Percentiles rank a stretch among this genome's conserved stretches.
Conservation (phyloP, 1,284 basidiomycete genomes). For the Pisolithus thermaeus region DNA sequence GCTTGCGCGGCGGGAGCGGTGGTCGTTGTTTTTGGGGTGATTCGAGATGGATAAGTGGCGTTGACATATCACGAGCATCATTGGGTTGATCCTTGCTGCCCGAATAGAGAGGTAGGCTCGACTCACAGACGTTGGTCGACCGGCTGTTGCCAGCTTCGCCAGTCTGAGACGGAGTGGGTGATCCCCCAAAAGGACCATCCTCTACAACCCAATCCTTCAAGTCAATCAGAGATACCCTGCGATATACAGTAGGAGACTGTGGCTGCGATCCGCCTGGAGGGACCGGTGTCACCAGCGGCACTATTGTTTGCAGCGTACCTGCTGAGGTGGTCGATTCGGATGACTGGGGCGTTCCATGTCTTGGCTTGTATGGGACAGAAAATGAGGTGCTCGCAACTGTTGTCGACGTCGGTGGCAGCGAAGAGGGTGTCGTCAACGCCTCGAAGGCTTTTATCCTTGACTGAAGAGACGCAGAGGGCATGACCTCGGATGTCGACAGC, state of each 20-base stretch:
- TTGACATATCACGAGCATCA: constrained; percentile 9
- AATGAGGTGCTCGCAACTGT: not conserved
- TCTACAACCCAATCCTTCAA: constrained; percentile 71
- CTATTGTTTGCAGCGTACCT: constrained; percentile 29
- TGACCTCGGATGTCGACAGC: constrained; percentile 18
- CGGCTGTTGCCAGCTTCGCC: constrained; percentile 15
- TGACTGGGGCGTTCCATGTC: constrained; percentile 23
- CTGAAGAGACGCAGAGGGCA: constrained; percentile 51
- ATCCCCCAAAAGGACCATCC: constrained; percentile 40
- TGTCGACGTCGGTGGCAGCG: not conserved
- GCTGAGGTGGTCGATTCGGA: constrained; percentile 42
- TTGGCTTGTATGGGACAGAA: not conserved
- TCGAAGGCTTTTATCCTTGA: constrained; percentile 57
- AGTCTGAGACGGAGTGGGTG: constrained; percentile 14
- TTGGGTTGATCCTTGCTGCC: not conserved
- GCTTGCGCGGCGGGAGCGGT: constrained; percentile 62
- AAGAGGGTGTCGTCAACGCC: constrained; percentile 20
- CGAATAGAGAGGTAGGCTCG: not conserved
- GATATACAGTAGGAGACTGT: constrained; percentile 47
- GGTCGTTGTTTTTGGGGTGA: constrained; percentile 39
- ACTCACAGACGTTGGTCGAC: constrained; percentile 21
- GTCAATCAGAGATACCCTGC: constrained; percentile 63
- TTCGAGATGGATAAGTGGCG: constrained; percentile 54
- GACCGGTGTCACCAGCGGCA: constrained; percentile 23
- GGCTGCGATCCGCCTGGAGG: constrained; percentile 39